Percentiles rank a stretch among this genome's conserved stretches.
Evolutionary conservation across 441 rosid genomes (phyloP).

Genomic region (Adansonia grandidieri): DNA sequence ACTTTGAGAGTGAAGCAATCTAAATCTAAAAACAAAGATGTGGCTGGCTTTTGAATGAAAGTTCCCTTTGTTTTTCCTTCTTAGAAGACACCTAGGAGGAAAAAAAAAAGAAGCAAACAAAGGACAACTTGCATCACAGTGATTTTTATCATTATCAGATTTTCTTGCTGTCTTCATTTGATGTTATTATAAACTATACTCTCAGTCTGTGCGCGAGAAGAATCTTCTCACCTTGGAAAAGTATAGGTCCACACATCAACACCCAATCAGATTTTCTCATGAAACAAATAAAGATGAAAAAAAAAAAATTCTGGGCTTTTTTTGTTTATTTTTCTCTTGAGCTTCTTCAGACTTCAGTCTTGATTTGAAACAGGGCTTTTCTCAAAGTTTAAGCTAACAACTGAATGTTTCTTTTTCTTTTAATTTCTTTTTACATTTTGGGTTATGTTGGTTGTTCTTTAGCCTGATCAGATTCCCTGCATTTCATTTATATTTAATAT

Average conservation of each 20-base stretch:
- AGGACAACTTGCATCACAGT: constrained; percentile 27
- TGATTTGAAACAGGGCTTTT: too few relatives aligned
- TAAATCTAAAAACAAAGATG: constrained; percentile 28
- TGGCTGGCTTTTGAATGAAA: constrained; percentile 31
- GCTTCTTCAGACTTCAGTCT: too few relatives aligned
- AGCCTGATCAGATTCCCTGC: constrained; percentile 14
- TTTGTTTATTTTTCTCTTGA: too few relatives aligned
- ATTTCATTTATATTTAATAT: neutral
- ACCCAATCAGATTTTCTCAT: neutral
- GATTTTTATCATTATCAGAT: constrained; percentile 27
- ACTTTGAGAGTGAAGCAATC: constrained; percentile 32
- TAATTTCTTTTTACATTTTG: neutral
- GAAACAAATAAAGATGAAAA: too few relatives aligned
- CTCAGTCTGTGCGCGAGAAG: constrained; percentile 35
- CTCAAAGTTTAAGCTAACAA: too few relatives aligned
- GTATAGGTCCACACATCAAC: constrained; percentile 44
- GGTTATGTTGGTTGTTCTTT: neutral
- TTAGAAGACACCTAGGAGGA: constrained; percentile 27
- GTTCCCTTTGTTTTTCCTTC: constrained; percentile 34
- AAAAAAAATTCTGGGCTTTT: too few relatives aligned
- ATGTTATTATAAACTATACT: constrained; percentile 15
- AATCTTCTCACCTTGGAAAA: constrained; percentile 29
- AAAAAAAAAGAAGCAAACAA: constrained; percentile 22
- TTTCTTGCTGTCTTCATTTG: constrained; percentile 1
- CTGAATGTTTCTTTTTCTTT: neutral